Evolutionary conservation across 768 basidiomycete species (phyloP).

Genomic region (Lentinula boryana): DNA sequence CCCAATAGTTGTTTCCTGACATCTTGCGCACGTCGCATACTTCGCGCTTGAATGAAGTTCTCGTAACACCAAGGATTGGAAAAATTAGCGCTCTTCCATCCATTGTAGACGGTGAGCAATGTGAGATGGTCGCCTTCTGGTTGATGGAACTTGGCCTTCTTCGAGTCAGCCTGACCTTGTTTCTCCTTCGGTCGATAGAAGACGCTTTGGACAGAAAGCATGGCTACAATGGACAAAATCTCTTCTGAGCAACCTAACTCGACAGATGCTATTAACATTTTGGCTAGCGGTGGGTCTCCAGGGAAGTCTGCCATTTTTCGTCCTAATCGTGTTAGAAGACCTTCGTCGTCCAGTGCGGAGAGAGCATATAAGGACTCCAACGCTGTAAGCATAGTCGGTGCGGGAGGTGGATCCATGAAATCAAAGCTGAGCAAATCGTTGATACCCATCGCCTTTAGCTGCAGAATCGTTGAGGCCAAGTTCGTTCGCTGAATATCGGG

Average conservation of each 20-base stretch:
- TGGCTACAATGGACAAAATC: constrained; percentile 93
- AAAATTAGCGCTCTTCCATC: constrained; percentile 95
- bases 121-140: constrained; percentile 97
- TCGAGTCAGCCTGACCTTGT: constrained; percentile 97
- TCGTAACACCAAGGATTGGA: constrained; percentile 99
- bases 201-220: constrained; percentile 93
- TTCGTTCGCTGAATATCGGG: constrained; percentile 98
- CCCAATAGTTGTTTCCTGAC: constrained; percentile 95
- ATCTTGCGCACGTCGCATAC: constrained; percentile 96
- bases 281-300: constrained; percentile 92
- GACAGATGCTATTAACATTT: constrained; percentile 97
- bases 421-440: constrained; percentile 97
- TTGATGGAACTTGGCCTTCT: constrained; percentile 99
- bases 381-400: constrained; percentile 95
- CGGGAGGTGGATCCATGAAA: constrained; percentile 99
- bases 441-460: constrained; percentile 98
- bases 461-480: constrained; percentile 85
- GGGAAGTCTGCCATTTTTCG: constrained; percentile 99
- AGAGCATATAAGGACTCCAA: constrained; percentile 91
- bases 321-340: constrained; percentile 87
- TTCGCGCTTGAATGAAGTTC: constrained; percentile 97
- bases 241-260: constrained; percentile 98
- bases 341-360: constrained; percentile 95
- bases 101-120: constrained; percentile 92
- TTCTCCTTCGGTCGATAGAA: constrained; percentile 99